A percentile compares a stretch with the other conserved stretches of the same genome.
Conservation (phyloP, 768 basidiomycete genomes). For the Lactarius hengduanensis region DNA sequence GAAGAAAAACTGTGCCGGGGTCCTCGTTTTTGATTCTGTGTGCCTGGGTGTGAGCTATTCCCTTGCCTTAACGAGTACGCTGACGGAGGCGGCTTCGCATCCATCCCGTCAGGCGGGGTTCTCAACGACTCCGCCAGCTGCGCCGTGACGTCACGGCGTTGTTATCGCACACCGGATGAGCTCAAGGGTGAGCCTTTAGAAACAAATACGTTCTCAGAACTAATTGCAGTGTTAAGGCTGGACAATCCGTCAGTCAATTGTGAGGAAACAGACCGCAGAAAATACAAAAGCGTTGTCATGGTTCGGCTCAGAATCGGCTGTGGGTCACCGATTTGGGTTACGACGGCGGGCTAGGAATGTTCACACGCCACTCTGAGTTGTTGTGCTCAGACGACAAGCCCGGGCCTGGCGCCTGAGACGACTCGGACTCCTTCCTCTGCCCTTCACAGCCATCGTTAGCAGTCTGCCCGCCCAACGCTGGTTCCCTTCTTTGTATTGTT, state of each 20-base stretch:
- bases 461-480: neutral
- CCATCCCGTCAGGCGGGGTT: constrained; percentile 6
- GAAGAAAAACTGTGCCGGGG: neutral
- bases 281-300: constrained; percentile 16
- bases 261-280: neutral
- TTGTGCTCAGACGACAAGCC: constrained; percentile 19
- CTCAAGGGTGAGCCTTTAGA: neutral
- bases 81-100: constrained; percentile 15
- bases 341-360: constrained; percentile 11
- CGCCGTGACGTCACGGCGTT: neutral
- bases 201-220: neutral
- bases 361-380: constrained; percentile 22
- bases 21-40: neutral
- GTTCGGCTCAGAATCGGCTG: neutral
- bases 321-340: constrained; percentile 16
- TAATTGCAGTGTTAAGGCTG: neutral
- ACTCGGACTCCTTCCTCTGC: neutral
- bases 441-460: constrained; percentile 1
- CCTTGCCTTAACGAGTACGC: constrained; percentile 15
- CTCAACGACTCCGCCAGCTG: neutral
- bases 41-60: constrained; percentile 15
- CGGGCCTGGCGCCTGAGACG: neutral
- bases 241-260: neutral
- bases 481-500: constrained; percentile 18
- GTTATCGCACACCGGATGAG: neutral